Percentiles rank a stretch among this genome's conserved stretches.
These are phyloP conservation scores for Ogataea wickerhamii DNA, from an alignment of 805 yeast genomes.

Conservation along the genomic window DNA sequence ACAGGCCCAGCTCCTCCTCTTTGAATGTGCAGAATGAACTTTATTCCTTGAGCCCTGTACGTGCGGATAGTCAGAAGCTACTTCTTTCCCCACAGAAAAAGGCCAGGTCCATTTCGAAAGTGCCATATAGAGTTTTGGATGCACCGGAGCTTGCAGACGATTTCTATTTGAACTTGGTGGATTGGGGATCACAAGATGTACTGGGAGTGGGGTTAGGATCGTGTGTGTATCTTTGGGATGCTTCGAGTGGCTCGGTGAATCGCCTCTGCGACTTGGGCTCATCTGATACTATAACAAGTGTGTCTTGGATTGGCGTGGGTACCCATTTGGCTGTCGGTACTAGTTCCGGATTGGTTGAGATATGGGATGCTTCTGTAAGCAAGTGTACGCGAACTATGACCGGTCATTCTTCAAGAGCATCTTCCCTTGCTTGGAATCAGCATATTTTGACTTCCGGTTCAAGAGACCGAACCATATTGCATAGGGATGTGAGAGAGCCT, in stretches of 20 bases:
- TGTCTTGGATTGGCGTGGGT: conserved; percentile 93
- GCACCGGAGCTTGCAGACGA: conserved; percentile 96
- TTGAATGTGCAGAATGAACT: conserved; percentile 67
- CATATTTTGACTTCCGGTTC: conserved; percentile 86
- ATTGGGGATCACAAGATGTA: conserved; percentile 90
- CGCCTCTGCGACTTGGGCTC: conserved; percentile 68
- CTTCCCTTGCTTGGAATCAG: conserved; percentile 91
- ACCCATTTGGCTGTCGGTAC: conserved; percentile 95
- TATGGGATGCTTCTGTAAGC: conserved; percentile 85
- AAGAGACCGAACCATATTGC: conserved; percentile 77
- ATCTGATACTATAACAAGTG: conserved; percentile 71
- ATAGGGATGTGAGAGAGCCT: conserved; percentile 86
- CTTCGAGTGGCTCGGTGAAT: conserved; percentile 75
- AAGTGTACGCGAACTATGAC: conserved; percentile 87
- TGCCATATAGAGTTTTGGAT: conserved; percentile 89
- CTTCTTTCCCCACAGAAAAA: conserved; percentile 79
- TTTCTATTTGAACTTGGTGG: conserved; percentile 85
- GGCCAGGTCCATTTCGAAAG: conserved; percentile 72
- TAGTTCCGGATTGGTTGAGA: conserved; percentile 79
- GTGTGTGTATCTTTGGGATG: conserved; percentile 88
- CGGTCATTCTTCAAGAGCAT: conserved; percentile 82
- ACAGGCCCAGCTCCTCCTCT: conserved; percentile 56
- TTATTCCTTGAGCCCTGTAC: conserved; percentile 79
- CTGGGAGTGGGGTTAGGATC: conserved; percentile 89
- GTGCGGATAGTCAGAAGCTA: conserved; percentile 80